Evolutionary conservation across 2,329 filamentous ascomycete genomes (phyloP).

Genomic region (Fusarium heterosporum): DNA sequence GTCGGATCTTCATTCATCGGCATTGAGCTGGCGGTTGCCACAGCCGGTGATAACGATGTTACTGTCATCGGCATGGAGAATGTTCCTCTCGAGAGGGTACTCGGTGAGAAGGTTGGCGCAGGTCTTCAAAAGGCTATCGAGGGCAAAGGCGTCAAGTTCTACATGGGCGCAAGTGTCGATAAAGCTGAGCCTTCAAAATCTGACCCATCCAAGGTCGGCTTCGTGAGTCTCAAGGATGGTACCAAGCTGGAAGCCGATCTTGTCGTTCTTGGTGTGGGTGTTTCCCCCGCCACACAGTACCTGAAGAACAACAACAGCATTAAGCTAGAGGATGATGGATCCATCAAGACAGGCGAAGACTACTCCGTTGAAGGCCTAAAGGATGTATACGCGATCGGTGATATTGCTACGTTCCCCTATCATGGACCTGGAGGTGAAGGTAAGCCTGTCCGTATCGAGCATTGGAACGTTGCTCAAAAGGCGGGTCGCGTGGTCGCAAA

Average conservation of each 20-base stretch:
- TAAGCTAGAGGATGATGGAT: conserved; percentile 84
- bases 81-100: conserved; percentile 84
- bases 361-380: conserved; percentile 81
- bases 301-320: conserved; percentile 78
- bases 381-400: conserved; percentile 92
- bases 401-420: conserved; percentile 96
- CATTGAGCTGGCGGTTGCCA: conserved; percentile 94
- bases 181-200: conserved; percentile 79
- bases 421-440: conserved; percentile 86
- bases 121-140: conserved; percentile 85
- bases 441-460: conserved; percentile 84
- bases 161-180: conserved; percentile 83
- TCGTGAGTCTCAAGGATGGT: conserved; percentile 86
- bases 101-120: conserved; percentile 83
- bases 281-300: conserved; percentile 86
- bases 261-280: conserved; percentile 91
- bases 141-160: conserved; percentile 89
- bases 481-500: conserved; percentile 82
- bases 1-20: conserved; percentile 97
- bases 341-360: conserved; percentile 80
- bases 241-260: conserved; percentile 87
- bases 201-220: conserved; percentile 79
- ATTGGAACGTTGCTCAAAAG: conserved; percentile 99
- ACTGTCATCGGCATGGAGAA: conserved; percentile 90
- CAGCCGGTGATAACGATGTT: conserved; percentile 82